A percentile compares a stretch with the other conserved stretches of the same genome.
These are phyloP conservation scores for Calonectria naviculata DNA, from an alignment of 2,329 filamentous ascomycete genomes.

Conservation along the genomic window DNA sequence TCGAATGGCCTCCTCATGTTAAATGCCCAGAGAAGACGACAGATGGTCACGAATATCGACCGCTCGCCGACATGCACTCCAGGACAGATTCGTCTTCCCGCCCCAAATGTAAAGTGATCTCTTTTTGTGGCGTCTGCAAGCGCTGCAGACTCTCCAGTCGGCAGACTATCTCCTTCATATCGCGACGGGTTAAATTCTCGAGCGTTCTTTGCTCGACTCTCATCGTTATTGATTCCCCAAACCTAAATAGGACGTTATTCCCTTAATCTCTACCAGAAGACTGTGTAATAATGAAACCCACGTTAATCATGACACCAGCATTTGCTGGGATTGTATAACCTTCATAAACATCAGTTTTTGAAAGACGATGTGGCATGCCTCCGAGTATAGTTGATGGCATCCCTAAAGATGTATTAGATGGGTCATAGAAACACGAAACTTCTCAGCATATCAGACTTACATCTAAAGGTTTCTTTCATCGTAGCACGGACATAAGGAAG, in stretches of 20 bases:
- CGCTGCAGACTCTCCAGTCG: slow-evolving; percentile 4
- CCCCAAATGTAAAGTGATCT: slow-evolving; percentile 6
- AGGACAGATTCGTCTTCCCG: slow-evolving; percentile 9
- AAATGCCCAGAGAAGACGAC: slow-evolving; percentile 6
- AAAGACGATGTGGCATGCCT: not conserved
- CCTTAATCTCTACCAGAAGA: too few species aligned
- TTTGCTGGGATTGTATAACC: slow-evolving; percentile 5
- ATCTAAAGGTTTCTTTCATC: slow-evolving; percentile 8
- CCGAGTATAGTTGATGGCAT: slow-evolving; percentile 8
- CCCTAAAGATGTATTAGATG: not conserved
- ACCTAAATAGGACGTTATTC: not conserved
- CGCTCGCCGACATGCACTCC: not conserved
- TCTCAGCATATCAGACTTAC: not conserved
- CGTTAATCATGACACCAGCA: slow-evolving; percentile 15
- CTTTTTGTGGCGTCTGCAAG: not conserved
- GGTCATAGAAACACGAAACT: too few species aligned
- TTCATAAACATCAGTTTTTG: slow-evolving; percentile 2
- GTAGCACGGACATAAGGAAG: slow-evolving; percentile 1
- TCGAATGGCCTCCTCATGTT: not conserved
- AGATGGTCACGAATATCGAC: not conserved
- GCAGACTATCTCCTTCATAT: not conserved
- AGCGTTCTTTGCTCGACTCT: not conserved
- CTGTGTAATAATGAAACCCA: not conserved
- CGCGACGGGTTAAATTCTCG: slow-evolving; percentile 9
- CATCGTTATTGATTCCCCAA: slow-evolving; percentile 8